These are phyloP conservation scores for Anisodus acutangulus DNA, from an alignment of 257 asterid genomes.

Conservation along the genomic window DNA sequence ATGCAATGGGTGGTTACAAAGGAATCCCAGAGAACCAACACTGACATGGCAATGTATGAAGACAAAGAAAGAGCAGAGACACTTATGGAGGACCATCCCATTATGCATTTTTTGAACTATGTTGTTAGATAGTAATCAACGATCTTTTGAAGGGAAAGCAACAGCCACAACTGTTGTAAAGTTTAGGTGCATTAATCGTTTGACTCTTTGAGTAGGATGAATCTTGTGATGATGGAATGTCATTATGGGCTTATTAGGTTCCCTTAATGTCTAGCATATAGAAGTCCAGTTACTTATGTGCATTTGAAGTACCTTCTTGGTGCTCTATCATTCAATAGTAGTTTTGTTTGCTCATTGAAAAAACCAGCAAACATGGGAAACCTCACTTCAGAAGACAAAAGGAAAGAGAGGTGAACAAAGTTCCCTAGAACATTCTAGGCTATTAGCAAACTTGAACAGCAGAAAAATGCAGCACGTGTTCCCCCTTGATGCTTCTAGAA, in stretches of 20 bases:
- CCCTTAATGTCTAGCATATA: background rate
- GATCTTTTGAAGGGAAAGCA: background rate
- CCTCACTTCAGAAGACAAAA: background rate
- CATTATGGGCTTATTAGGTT: background rate
- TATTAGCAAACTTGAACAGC: background rate
- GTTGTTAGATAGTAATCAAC: background rate
- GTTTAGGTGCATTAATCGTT: background rate
- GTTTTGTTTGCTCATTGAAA: background rate
- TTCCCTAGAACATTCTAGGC: background rate
- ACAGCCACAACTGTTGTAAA: background rate
- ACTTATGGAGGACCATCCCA: background rate
- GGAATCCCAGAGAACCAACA: slow-evolving; percentile 9
- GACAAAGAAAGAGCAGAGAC: background rate
- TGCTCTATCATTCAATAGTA: background rate
- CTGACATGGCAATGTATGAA: background rate
- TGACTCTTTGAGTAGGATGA: background rate
- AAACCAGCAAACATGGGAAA: background rate
- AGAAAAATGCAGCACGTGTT: background rate
- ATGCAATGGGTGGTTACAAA: background rate
- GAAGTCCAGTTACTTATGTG: background rate
- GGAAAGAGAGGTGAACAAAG: slow-evolving; percentile 12
- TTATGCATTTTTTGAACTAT: background rate
- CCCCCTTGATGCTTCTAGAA: background rate
- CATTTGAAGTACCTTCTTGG: slow-evolving; percentile 3
- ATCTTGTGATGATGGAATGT: background rate